Evolutionary conservation across 2,329 filamentous ascomycete species (phyloP), one percentile per base, ranked within the genome.

Genomic region (Diplodia mutila): DNA sequence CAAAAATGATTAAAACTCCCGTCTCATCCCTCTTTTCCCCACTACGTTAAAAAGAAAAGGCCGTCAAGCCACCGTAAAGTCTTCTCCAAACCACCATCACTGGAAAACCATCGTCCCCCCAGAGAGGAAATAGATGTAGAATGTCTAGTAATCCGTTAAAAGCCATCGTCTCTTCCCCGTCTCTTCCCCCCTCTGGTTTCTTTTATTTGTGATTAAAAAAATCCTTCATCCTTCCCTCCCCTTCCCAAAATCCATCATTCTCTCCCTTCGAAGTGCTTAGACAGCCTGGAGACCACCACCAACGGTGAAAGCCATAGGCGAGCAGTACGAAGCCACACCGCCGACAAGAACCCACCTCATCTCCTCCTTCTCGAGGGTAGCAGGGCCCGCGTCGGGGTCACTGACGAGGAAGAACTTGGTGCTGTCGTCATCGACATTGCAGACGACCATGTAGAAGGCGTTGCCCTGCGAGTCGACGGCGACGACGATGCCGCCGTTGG

Each of bases 381-480:
- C 54, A 21, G 54, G 32, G 3, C 54, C 54, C 54, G 12, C 54
- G 25, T 57, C 54, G 2, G 54, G 54, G n/a, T 57, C 54, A 12
- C 9, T 25, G 11, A 57, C 54, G 4, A 57, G 34, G 54, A 57
- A 57, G 32, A 57, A 23, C 54, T 57, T 57, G 27, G 52, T 39
- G 54, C 54, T 34, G 11, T 29, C 54, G 5, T 39, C 54, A 34
- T 34, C 54, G 32, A 57, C 23, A 25, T 57, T 57, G 32, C 54
- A 57, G 4, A 57, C 54, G 12, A 57, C 54, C 32, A 34, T 57
- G 54, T 57, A 57, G 32, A 57, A 57, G 4, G 54, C 54, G 32
- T 57, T 57, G 32, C 54, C 54, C 54, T 57, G 32, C 32, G 32
- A 39, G 32, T 57, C 54, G 29, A 57, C n/a, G 2, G 54, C 54